Base-by-base conservation (phyloP, 495 filamentous ascomycete genomes). In the Jackrogersella minutella region DNA sequence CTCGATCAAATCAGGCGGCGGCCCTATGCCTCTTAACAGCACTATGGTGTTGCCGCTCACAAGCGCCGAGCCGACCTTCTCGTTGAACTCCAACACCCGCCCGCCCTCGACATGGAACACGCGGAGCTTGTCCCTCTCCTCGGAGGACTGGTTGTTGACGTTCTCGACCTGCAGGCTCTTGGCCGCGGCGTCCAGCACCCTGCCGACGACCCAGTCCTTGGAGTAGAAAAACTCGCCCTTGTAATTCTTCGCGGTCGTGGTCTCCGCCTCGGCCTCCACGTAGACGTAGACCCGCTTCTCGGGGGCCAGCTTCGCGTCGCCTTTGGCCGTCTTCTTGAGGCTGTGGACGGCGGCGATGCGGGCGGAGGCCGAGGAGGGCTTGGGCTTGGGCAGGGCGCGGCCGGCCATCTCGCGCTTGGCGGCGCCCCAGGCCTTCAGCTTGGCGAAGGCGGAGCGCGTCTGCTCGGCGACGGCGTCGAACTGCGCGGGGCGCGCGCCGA, bases 101-200 rank as follows among this genome's bases (percentile, higher is more conserved):
- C 96, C 96, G 0, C 88, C 89, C 73, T 98, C 95, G 0, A 97
- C 90, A 76, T 98, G 94, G 58, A 95, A 99, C 1, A 99, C 85
- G 34, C 94, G 75, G 64, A 99, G 70, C 71, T 86, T 86, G 28
- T 91, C 89, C 76, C 90, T 87, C 79, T 96, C 92, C 13, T 89
- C 84, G 24, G 83, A 86, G 16, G 82, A 88, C 57, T 91, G 84
- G 73, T 97, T 97, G 71, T 97, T 97, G 62, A 96, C 67, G 75
- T 97, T 97, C 77, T 91, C 82, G 34, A 97, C 87, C 73, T 90
- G 88, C 58, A 97, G 74, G 63, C 84, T 87, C 79, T 85, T 86
- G 11, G 96, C 94, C 44, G 92, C 96, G 31, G 91, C 89, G 74
- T 99, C 95, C 56, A 99, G 79, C 58, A 98, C 84, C 56, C 92